These are phyloP conservation scores for Helicocarpus griseus DNA, from an alignment of 2,329 filamentous ascomycete genomes.

Conservation along the genomic window DNA sequence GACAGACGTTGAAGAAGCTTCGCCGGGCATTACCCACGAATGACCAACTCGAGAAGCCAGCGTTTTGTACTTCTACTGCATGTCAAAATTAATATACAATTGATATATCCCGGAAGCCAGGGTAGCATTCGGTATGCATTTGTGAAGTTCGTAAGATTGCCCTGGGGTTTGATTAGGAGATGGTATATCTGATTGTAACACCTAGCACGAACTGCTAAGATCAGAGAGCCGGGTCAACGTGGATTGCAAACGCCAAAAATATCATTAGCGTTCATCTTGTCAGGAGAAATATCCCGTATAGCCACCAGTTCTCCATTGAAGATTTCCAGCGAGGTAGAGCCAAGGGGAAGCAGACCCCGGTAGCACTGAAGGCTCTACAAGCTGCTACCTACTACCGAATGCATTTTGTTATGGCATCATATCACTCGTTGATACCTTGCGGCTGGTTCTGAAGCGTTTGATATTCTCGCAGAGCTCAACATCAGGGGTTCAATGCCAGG, in stretches of 20 bases:
- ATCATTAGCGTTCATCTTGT: neutral
- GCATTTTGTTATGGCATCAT: neutral
- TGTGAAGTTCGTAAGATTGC: too few relatives aligned
- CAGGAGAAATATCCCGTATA: neutral
- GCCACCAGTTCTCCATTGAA: neutral
- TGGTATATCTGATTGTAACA: neutral
- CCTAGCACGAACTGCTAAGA: neutral
- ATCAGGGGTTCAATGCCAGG: neutral
- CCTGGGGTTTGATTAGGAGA: neutral
- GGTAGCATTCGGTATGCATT: neutral
- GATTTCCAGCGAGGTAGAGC: neutral
- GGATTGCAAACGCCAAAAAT: neutral
- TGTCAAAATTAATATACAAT: too few relatives aligned
- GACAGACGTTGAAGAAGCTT: too few relatives aligned
- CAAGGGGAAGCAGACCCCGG: too few relatives aligned
- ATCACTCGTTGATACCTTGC: neutral
- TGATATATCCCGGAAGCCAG: neutral
- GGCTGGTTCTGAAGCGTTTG: neutral
- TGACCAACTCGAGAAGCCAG: too few relatives aligned
- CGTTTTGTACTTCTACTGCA: too few relatives aligned
- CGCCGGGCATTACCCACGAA: too few relatives aligned
- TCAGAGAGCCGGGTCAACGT: neutral
- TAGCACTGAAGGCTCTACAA: too few relatives aligned
- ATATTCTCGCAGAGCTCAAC: neutral
- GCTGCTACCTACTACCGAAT: neutral